Evolutionary conservation across 768 basidiomycete species (phyloP), one percentile per base, ranked within the genome.

Genomic region (Chalciporus sphaerocephalus): DNA sequence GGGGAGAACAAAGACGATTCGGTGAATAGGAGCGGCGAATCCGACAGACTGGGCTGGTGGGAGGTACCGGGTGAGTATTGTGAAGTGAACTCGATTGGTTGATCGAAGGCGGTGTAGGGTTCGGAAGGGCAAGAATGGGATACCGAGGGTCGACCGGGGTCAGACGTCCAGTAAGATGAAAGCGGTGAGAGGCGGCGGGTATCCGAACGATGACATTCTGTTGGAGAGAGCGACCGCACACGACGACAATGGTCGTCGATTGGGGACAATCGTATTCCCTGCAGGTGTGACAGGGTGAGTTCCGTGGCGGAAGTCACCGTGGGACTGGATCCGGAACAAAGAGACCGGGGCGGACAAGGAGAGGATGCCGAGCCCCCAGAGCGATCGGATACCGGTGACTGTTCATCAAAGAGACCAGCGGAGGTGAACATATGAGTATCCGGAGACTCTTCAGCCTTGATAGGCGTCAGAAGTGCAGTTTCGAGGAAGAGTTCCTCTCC

Each of bases 401-500:
- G 51, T 3, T 66, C 64, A 21, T 68, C 64, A 40, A 57, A 59
- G 25, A 57, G 44, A 8, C 52, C 46, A 33, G 75, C 63, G 2
- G 76, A 59, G 13, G 76, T 70, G 46, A 79, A 66, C 16, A 64
- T 53, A 46, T 60, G 65, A 4, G 61, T 48, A 44, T 77, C 75
- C n/a, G 62, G 66, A 11, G 69, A 67, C 36, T 82, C 78, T 56
- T 85, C 81, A 9, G 74, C 65, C 61, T 83, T 83, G 49, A 81
- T 71, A 22, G 73, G 64, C 4, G 70, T 65, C n/a, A 75, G 69
- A n/a, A 74, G 66, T 32, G 68, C 58, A 4, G 65, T 67, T 36
- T 81, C 79, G 22, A 68, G 71, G 53, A 75, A 78, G 22, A 85
- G 71, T 58, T 89, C 87, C 53, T 89, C 87, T 38, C 84, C 85